Base-by-base conservation (phyloP, 2,329 filamentous ascomycete genomes). In the Colletotrichum kahawae region DNA sequence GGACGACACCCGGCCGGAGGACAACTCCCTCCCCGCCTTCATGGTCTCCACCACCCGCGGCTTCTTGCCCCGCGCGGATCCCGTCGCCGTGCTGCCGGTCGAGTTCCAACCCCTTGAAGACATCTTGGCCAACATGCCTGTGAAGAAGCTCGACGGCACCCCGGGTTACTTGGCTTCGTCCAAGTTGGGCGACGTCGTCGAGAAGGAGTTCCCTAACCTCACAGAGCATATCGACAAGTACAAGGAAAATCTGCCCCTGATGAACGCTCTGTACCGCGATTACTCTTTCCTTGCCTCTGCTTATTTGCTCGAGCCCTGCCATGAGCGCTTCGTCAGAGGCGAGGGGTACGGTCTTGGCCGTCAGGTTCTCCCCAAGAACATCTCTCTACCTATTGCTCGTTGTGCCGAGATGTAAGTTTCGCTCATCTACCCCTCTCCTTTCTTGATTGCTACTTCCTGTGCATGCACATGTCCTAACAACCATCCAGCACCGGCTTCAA, bases 221-320 rank as follows among this genome's bases (percentile, higher is more conserved):
- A 94, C 93, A 1, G 88, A 88, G 7, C 89, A 91, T 78, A 90
- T 98, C 72, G 93, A 97, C 80, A 91, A 92, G 83, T 93, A 94
- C 79, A 88, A 90, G 79, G 87, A 92, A 76, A 93, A 98, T 84
- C 89, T 96, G 51, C 93, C 93, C 18, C 86, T 95, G 74, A 92
- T 97, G 88, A 97, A 96, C 80, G 95, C 95, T 38, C 86, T 97
- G 63, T 98, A 98, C 84, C 90, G 96, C 24, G 96, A 98, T 86
- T 98, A 98, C 83, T 94, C 94, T 16, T 98, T 98, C 88, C 86
- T 98, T 34, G 94, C 95, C 7, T 97, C 95, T 29, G 94, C 95
- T 0, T 98, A 98, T 82, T 88, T 98, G 34, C 92, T 98, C 34
- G 96, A 98, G 87, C 96, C 96, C 13, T 98, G 96, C 83, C 96